Base-by-base conservation (phyloP, 495 filamentous ascomycete species). In the Arthonia radiata region DNA sequence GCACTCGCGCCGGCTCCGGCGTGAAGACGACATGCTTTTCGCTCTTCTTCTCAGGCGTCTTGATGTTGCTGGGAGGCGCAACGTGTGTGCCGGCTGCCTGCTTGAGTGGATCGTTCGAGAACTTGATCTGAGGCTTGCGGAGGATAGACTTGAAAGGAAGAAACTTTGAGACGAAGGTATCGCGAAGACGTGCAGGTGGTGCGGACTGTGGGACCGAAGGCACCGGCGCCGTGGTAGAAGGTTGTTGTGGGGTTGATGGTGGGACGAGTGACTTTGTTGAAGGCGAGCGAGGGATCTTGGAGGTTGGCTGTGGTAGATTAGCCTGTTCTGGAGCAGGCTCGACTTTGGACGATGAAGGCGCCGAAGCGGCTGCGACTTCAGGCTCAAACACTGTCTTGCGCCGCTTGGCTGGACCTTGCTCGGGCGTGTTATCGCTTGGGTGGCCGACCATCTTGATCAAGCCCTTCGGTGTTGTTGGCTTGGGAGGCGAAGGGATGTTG, bases 1-100 rank as follows among this genome's bases (percentile, higher is more conserved):
- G 19, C 19, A 22, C 6, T 22, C 11, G 7, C 7, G 19, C 11
- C 7, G 11, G 7, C 6, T 6, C 60, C 1, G 56, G 50, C 2
- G 61, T 60, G 35, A 71, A 71, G 25, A 61, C 61, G 30, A 72
- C 66, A 17, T 54, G 62, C 43, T 72, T 72, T 37, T 53, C 53
- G 19, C 26, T 34, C 13, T 22, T 22, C 7, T 22, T 22, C 11
- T 11, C 19, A 22, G 19, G 7, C 6, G 19, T 52, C 54, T 23
- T 50, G n/a, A n/a, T n/a, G n/a, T n/a, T n/a, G n/a, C n/a, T 42
- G 10, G 57, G 57, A 10, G 59, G 46, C 11, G 63, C 50, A 12
- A 53, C 28, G 31, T 72, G 63, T 4, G 67, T 69, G 12, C 64
- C 64, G 15, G 63, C 56, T 9, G 66, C 66, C 13, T 66, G 52